Base-by-base conservation (phyloP, 768 basidiomycete species). In the Suillus subluteus region DNA sequence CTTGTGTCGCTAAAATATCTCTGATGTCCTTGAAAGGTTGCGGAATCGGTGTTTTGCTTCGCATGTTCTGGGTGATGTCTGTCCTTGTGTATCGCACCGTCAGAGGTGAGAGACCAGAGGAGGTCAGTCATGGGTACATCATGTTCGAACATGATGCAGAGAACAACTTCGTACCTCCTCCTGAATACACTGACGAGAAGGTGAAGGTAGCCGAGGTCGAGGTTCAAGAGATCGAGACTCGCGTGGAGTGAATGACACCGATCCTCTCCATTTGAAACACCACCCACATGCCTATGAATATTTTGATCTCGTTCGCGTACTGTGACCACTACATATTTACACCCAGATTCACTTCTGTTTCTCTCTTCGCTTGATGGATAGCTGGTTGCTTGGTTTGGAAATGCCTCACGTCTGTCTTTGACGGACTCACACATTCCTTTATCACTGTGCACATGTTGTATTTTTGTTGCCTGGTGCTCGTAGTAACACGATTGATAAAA, bases 41-140 rank as follows among this genome's bases (percentile, higher is more conserved):
- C 71, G 92, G 92, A 62, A 86, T 94, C 62, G 93, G 93, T 64
- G 92, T 94, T 54, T 84, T 95, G 32, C 76, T 94, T 65, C 84
- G 93, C 74, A 92, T 94, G 89, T 72, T 92, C 74, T 94, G 85
- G 84, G 92, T 94, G 69, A 73, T 94, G 70, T 74, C 82, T 38
- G 78, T 94, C 67, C 78, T 95, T 68, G 72, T 82, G 41, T 86
- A 82, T 71, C 91, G 93, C 71, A 73, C 86, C 44, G 69, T 89
- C 74, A 80, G 77, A 18, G 85, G 84, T 62, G 78, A 79, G 12
- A 78, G 79, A 58, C 68, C 71, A 44, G 78, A 82, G 4, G 82
- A 84, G 55, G 73, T 81, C 52, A 75, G 80, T 40, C 75, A 69
- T 79, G 78, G 75, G 44, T 73, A 78, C 67, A 78, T 82, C 38